Conservation (phyloP, 1,284 basidiomycete species). For the Trichosporon inkin region DNA sequence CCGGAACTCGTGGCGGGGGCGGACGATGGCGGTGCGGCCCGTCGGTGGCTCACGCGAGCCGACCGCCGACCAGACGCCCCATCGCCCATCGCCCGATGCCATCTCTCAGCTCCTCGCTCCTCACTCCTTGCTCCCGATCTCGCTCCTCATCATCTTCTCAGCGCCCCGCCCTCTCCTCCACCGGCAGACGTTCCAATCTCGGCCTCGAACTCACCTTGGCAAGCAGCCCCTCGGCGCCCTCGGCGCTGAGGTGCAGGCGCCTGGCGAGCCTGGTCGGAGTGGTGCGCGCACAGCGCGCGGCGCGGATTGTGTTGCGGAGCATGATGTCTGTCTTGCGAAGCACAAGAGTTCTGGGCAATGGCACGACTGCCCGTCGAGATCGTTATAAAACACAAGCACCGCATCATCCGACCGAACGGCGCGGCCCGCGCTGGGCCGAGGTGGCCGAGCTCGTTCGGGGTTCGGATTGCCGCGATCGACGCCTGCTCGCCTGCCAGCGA, state of each 20-base stretch:
- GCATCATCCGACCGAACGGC: too few species aligned
- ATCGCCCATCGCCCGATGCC: too few species aligned
- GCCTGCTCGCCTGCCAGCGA: background rate
- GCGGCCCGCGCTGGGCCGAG: background rate
- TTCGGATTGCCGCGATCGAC: background rate
- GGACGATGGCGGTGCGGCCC: background rate
- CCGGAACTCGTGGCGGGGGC: background rate
- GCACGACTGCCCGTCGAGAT: background rate
- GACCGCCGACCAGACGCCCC: background rate
- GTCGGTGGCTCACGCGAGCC: background rate
- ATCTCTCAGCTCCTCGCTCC: background rate
- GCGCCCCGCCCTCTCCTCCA: background rate
- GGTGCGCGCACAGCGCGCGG: background rate
- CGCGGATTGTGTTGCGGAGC: constrained; percentile 13
- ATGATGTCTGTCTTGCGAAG: background rate
- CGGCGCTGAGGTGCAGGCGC: background rate
- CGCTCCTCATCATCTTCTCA: too few species aligned
- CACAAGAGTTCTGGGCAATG: background rate
- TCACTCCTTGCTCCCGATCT: background rate
- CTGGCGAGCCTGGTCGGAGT: background rate
- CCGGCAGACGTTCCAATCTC: background rate
- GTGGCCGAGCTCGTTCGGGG: background rate
- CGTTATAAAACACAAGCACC: background rate
- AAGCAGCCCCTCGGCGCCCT: constrained; percentile 1
- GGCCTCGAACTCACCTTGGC: constrained; percentile 3